Base-by-base conservation (phyloP, 106 monocot genomes). In the Dendrobium chrysotoxum region DNA sequence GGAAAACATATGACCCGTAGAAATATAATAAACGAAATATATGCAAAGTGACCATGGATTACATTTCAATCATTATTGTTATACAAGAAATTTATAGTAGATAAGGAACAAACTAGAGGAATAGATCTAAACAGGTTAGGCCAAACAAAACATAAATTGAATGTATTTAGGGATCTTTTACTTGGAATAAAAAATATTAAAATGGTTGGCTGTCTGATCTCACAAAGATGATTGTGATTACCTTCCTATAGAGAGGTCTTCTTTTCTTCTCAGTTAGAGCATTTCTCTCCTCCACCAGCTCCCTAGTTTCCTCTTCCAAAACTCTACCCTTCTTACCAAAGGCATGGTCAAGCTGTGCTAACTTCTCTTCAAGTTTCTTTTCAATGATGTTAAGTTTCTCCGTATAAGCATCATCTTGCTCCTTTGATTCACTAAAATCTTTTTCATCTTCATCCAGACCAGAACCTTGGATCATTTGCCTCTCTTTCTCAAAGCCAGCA, bases 261-360 rank as follows among this genome's bases (percentile, higher is more conserved):
- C 93, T 95, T 77, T 91, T 93, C 73, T 90, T 84, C 44, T 86
- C 95, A 31, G 93, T 88, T 53, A 99, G 64, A 79, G 92, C 84
- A 91, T 95, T 95, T 82, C 99, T 87, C 76, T 99, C 99, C 65
- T 99, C 93, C 5, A 95, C 88, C 30, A 99, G 83, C 25, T 89
- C 91, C 78, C 84, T 93, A 42, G 93, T 90, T 85, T 99, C 92
- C 75, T 91, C 92, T 87, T 99, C 93, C 45, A 99, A 70, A 78
- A 83, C 99, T 78, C 88, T 93, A 16, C 99, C 91, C 77, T 99
- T 99, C 86, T 99, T 99, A 61, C 96, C 96, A 90, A 97, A 97
- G 35, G 96, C 90, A 45, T 92, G 94, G 57, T 97, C 96, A 78
- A 95, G 88, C 31, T 82, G 75, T 72, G 85, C 84, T 23, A 99